These are phyloP conservation scores for Ormosia semicastrata DNA, from an alignment of 306 rosid genomes.

Conservation along the genomic window DNA sequence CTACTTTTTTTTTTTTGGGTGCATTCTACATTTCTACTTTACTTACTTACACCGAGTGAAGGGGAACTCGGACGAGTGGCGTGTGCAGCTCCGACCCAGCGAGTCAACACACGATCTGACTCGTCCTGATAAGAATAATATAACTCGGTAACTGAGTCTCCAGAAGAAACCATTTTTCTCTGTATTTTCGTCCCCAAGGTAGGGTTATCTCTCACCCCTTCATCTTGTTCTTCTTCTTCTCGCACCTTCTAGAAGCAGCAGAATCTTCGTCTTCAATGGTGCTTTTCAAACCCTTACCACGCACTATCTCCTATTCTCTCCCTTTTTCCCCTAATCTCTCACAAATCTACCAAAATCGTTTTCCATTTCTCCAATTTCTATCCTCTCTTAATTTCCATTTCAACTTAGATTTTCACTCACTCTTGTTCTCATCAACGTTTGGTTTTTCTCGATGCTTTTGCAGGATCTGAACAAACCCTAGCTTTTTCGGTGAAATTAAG, in stretches of 20 bases:
- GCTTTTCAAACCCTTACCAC: conserved; percentile 38
- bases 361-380: background rate
- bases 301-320: background rate
- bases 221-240: background rate
- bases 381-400: background rate
- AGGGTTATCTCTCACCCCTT: conserved; percentile 29
- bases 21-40: background rate
- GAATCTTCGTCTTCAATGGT: conserved; percentile 28
- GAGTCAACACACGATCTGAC: conserved; percentile 27
- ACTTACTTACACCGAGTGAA: background rate
- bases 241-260: conserved; percentile 23
- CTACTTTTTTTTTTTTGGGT: no score
- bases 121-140: conserved; percentile 9
- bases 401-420: background rate
- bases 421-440: background rate
- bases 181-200: background rate
- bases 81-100: conserved; percentile 19
- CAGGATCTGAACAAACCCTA: conserved; percentile 43
- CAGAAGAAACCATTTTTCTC: conserved; percentile 26
- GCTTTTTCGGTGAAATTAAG: background rate
- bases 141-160: conserved; percentile 38
- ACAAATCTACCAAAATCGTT: background rate
- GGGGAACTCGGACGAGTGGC: conserved; percentile 34
- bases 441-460: background rate
- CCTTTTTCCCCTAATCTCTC: background rate